Evolutionary conservation across 2,329 filamentous ascomycete species (phyloP).

Genomic region (Alternaria brassicicola): DNA sequence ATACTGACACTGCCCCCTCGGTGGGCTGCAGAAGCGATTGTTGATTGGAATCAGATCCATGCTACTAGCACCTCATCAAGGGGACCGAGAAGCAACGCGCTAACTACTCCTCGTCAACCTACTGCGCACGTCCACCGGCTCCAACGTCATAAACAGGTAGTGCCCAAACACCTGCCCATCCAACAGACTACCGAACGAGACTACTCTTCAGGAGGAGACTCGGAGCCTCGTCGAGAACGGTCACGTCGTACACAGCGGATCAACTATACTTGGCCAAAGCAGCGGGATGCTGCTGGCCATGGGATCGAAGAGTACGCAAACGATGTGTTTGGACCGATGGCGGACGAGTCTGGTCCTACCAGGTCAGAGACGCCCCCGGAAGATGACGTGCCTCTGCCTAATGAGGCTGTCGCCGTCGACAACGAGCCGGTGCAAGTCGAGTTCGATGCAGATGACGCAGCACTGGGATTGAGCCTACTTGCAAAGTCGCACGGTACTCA

Average conservation of each 20-base stretch:
- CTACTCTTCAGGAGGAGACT: slow-evolving; percentile 30
- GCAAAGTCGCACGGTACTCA: background rate
- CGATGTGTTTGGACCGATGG: background rate
- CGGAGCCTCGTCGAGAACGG: slow-evolving; percentile 20
- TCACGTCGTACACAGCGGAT: slow-evolving; percentile 31
- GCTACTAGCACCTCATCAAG: slow-evolving; percentile 7
- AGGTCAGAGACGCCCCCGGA: slow-evolving; percentile 23
- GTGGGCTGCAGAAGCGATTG: slow-evolving; percentile 32
- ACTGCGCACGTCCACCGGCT: background rate
- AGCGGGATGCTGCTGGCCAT: background rate
- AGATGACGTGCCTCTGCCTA: slow-evolving; percentile 12
- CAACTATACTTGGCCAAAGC: slow-evolving; percentile 38
- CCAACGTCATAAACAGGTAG: background rate
- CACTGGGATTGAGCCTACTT: slow-evolving; percentile 18
- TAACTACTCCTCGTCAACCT: background rate
- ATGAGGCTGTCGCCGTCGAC: slow-evolving; percentile 20
- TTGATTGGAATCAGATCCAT: slow-evolving; percentile 32
- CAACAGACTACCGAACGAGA: slow-evolving; percentile 15
- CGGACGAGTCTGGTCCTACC: background rate
- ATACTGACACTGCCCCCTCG: slow-evolving; percentile 29
- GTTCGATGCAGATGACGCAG: slow-evolving; percentile 29
- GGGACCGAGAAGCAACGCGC: background rate
- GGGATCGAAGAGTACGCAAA: slow-evolving; percentile 7
- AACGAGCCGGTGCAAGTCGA: slow-evolving; percentile 27
- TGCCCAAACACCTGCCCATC: background rate